phyloP scores from a whole-genome alignment of 2,329 filamentous ascomycete genomes.

The Knufia fluminis region DNA sequence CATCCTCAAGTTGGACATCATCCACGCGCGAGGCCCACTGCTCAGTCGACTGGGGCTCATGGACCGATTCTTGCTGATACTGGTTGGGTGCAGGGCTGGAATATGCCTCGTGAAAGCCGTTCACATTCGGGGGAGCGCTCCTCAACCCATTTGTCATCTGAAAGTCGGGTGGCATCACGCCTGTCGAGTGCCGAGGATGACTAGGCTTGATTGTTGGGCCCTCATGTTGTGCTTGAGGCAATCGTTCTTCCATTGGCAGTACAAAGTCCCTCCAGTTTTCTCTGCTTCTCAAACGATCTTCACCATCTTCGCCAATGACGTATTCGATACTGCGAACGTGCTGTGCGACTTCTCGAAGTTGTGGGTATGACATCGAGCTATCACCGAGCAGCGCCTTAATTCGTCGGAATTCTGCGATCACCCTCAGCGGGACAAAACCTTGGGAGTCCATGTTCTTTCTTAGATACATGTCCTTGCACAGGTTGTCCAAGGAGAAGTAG shows the following conservation, averaged over 20 bases:
- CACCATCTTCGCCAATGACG: constrained; percentile 62
- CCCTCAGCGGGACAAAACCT: constrained; percentile 72
- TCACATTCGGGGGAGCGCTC: constrained; percentile 25
- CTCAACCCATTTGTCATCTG: constrained; percentile 30
- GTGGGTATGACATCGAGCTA: constrained; percentile 38
- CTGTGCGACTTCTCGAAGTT: constrained; percentile 66
- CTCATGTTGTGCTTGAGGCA: constrained; percentile 62
- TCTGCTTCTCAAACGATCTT: constrained; percentile 66
- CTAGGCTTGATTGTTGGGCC: constrained; percentile 41
- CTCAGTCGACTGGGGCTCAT: constrained; percentile 6
- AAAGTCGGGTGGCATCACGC: constrained; percentile 5
- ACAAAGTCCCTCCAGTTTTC: constrained; percentile 76
- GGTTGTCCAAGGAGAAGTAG: constrained; percentile 93
- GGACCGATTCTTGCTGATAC: background rate
- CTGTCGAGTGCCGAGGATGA: constrained; percentile 1
- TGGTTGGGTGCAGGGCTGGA: background rate
- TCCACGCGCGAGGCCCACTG: constrained; percentile 4
- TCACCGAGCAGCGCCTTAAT: constrained; percentile 66
- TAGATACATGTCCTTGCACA: constrained; percentile 85
- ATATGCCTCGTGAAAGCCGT: constrained; percentile 21
- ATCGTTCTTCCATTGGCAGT: constrained; percentile 59
- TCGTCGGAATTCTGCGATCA: constrained; percentile 80
- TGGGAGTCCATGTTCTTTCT: constrained; percentile 90
- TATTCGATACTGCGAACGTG: constrained; percentile 66
- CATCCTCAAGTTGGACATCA: background rate